These are phyloP conservation scores for Paecilomyces sp. DNA, from an alignment of 2,329 filamentous ascomycete genomes.

Conservation along the genomic window DNA sequence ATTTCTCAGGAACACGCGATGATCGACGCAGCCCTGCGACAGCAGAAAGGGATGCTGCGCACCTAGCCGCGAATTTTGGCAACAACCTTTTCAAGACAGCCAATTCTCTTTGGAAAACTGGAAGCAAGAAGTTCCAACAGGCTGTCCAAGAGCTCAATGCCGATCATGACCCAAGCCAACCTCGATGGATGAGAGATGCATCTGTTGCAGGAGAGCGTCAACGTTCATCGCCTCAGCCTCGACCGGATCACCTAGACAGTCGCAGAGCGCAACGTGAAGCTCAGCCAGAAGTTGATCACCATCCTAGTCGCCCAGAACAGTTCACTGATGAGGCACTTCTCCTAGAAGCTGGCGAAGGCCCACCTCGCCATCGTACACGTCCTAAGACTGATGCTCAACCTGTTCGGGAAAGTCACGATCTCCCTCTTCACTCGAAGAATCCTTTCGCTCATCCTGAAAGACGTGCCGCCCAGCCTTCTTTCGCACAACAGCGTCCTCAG, in stretches of 20 bases:
- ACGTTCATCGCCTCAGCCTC: conserved; percentile 8
- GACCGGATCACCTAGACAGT: conserved; percentile 13
- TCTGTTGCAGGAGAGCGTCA: conserved; percentile 22
- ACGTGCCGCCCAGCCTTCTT: conserved; percentile 35
- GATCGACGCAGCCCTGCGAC: conserved; percentile 33
- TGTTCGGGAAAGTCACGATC: conserved; percentile 5
- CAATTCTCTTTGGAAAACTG: conserved; percentile 89
- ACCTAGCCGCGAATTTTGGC: conserved; percentile 74
- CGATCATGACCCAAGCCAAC: conserved; percentile 70
- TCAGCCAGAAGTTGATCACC: background rate
- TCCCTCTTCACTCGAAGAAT: background rate
- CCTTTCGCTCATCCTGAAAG: conserved; percentile 12
- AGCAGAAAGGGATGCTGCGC: conserved; percentile 66
- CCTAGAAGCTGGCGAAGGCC: conserved; percentile 22
- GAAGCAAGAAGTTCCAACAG: conserved; percentile 87
- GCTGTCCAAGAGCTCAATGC: conserved; percentile 78
- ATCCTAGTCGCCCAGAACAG: conserved; percentile 9
- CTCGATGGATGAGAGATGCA: conserved; percentile 89
- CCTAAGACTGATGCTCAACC: conserved; percentile 14
- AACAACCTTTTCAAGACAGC: conserved; percentile 85
- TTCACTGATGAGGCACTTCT: conserved; percentile 54
- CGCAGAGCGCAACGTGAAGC: conserved; percentile 5
- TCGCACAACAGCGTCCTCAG: conserved; percentile 48
- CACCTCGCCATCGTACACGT: conserved; percentile 20
- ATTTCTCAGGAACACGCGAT: conserved; percentile 16